Evolutionary conservation across 352 stramenopile species (phyloP).

Genomic region (Phytophthora citrophthora): DNA sequence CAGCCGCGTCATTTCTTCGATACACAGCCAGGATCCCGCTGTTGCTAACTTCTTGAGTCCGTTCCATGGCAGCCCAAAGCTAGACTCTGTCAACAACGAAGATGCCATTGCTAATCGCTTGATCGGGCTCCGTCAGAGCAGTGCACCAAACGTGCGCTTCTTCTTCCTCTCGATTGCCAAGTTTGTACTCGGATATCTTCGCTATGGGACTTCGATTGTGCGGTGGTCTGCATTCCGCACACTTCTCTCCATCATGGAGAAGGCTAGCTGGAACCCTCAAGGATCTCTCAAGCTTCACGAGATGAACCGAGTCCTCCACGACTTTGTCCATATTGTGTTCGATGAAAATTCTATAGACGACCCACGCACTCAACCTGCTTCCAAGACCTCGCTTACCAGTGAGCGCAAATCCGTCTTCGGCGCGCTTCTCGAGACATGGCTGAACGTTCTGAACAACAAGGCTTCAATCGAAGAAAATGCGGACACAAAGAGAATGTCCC

Average conservation of each 20-base stretch:
- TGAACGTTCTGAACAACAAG: slow-evolving; percentile 55
- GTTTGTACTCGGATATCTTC: slow-evolving; percentile 60
- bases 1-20: slow-evolving; percentile 53
- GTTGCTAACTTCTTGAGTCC: slow-evolving; percentile 55
- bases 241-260: slow-evolving; percentile 65
- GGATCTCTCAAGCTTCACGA: slow-evolving; percentile 47
- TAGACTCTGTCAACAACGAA: slow-evolving; percentile 18
- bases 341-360: slow-evolving; percentile 53
- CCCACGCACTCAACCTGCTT: slow-evolving; percentile 7
- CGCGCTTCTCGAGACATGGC: slow-evolving; percentile 61
- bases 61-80: slow-evolving; percentile 40
- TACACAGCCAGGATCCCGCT: slow-evolving; percentile 61
- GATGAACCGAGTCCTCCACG: slow-evolving; percentile 51
- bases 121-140: slow-evolving; percentile 37
- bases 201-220: slow-evolving; percentile 46
- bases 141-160: slow-evolving; percentile 46
- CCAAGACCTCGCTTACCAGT: neutral
- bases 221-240: slow-evolving; percentile 62
- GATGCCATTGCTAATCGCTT: slow-evolving; percentile 44
- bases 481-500: slow-evolving; percentile 51
- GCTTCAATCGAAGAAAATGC: slow-evolving; percentile 42
- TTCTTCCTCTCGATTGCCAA: slow-evolving; percentile 60
- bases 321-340: slow-evolving; percentile 63
- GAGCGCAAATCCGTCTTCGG: slow-evolving; percentile 42
- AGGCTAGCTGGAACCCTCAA: slow-evolving; percentile 52